Evolutionary conservation across 257 asterid genomes (phyloP).

Genomic region (Misopates orontium): DNA sequence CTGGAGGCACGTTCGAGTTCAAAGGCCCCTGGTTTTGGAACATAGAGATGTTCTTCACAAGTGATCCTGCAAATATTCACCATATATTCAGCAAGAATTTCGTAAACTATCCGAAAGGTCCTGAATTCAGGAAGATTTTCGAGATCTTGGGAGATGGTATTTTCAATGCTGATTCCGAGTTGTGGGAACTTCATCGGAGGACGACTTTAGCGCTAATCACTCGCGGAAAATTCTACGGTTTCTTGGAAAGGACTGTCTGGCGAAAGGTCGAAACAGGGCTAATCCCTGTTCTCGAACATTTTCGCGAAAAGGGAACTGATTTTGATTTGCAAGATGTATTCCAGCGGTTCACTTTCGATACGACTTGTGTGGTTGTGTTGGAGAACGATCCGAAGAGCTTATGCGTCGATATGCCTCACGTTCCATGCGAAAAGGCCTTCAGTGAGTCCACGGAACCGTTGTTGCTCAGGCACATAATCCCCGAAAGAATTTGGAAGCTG

Average conservation of each 20-base stretch:
- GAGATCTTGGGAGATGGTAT: slow-evolving; percentile 50
- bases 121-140: slow-evolving; percentile 40
- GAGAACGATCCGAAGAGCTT: slow-evolving; percentile 38
- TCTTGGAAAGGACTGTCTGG: slow-evolving; percentile 28
- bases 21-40: slow-evolving; percentile 39
- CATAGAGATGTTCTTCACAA: slow-evolving; percentile 41
- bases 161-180: slow-evolving; percentile 44
- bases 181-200: slow-evolving; percentile 49
- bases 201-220: slow-evolving; percentile 26
- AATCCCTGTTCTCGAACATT: slow-evolving; percentile 37
- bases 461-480: slow-evolving; percentile 36
- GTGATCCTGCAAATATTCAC: slow-evolving; percentile 53
- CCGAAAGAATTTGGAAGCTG: slow-evolving; percentile 43
- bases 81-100: slow-evolving; percentile 46
- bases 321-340: slow-evolving; percentile 49
- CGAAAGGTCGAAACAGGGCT: slow-evolving; percentile 39
- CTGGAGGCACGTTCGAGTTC: slow-evolving; percentile 35
- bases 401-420: slow-evolving; percentile 30
- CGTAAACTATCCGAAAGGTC: slow-evolving; percentile 51
- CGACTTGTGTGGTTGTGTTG: slow-evolving; percentile 26
- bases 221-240: slow-evolving; percentile 17
- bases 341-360: slow-evolving; percentile 42
- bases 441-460: slow-evolving; percentile 27
- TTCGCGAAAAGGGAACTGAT: background rate
- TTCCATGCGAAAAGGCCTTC: slow-evolving; percentile 44